phyloP scores from a whole-genome alignment of 2,329 filamentous ascomycete species.

The Epichloe elymi region DNA sequence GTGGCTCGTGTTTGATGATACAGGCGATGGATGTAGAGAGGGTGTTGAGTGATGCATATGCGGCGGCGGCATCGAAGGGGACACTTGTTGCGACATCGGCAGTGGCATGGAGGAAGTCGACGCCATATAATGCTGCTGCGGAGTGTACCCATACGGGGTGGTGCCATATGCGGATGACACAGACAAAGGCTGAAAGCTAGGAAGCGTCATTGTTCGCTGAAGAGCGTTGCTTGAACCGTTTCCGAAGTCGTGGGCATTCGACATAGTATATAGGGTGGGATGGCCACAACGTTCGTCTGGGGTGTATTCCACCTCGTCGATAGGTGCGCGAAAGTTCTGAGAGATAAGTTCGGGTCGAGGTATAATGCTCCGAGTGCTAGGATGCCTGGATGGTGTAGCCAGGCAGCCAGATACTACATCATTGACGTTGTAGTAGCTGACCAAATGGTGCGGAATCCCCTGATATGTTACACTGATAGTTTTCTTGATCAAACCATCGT shows the following conservation, averaged over 20 bases:
- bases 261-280: conserved; percentile 6
- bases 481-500: conserved; percentile 76
- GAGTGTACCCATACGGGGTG: conserved; percentile 7
- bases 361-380: conserved; percentile 23
- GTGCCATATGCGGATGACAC: neutral
- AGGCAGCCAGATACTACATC: conserved; percentile 57
- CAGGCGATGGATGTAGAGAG: conserved; percentile 7
- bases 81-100: conserved; percentile 3
- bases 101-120: conserved; percentile 2
- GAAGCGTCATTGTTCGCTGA: conserved; percentile 15
- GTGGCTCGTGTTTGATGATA: conserved; percentile 1
- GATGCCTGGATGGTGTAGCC: conserved; percentile 41
- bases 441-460: conserved; percentile 68
- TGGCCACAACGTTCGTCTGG: conserved; percentile 4
- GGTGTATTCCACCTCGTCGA: conserved; percentile 42
- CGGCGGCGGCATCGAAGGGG: neutral
- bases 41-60: conserved; percentile 6
- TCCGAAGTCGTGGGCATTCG: conserved; percentile 7
- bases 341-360: conserved; percentile 46
- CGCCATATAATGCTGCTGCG: conserved; percentile 2
- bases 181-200: conserved; percentile 9
- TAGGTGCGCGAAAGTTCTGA: conserved; percentile 53
- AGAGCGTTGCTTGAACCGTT: conserved; percentile 7
- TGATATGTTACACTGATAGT: conserved; percentile 71
- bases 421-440: conserved; percentile 76